Percentiles rank a stretch among this genome's conserved stretches.
These are phyloP conservation scores for Trametes meyenii DNA, from an alignment of 768 basidiomycete genomes.

Conservation along the genomic window DNA sequence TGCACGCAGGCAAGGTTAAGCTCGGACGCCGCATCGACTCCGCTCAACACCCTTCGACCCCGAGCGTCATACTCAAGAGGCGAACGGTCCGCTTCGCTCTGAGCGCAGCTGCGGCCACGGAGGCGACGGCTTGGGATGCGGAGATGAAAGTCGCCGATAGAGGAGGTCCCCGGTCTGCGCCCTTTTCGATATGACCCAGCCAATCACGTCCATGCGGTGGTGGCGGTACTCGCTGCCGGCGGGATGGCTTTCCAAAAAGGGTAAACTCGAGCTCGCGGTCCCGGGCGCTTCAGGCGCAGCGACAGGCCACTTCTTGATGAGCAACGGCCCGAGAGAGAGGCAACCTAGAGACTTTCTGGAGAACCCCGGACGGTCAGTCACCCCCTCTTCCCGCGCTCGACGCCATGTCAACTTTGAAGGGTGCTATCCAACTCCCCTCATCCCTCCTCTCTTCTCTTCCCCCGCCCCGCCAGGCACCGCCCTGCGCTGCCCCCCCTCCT, in stretches of 20 bases:
- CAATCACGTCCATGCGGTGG: slow-evolving; percentile 6
- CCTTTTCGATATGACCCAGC: background rate
- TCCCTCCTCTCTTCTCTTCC: background rate
- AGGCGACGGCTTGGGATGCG: too few relatives aligned
- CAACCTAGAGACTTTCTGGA: slow-evolving; percentile 1
- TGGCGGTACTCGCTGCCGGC: background rate
- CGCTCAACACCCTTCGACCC: too few relatives aligned
- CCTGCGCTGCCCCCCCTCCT: slow-evolving; percentile 18
- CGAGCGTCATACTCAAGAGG: too few relatives aligned
- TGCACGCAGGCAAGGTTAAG: background rate
- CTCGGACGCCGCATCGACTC: background rate
- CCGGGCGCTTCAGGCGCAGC: slow-evolving; percentile 2
- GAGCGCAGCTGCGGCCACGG: too few relatives aligned
- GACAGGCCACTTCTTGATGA: slow-evolving; percentile 14
- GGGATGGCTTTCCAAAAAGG: background rate
- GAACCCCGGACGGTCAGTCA: slow-evolving; percentile 1
- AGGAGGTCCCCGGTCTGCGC: too few relatives aligned
- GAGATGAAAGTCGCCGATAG: too few relatives aligned
- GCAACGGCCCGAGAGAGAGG: background rate
- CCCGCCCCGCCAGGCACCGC: slow-evolving; percentile 14
- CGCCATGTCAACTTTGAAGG: slow-evolving; percentile 7
- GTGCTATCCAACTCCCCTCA: background rate
- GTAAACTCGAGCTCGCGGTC: background rate
- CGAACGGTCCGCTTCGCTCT: too few relatives aligned
- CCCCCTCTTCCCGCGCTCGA: slow-evolving; percentile 8